Conservation (phyloP, 1,139 yeast species). For the Saccharomyces hybrid region DNA sequence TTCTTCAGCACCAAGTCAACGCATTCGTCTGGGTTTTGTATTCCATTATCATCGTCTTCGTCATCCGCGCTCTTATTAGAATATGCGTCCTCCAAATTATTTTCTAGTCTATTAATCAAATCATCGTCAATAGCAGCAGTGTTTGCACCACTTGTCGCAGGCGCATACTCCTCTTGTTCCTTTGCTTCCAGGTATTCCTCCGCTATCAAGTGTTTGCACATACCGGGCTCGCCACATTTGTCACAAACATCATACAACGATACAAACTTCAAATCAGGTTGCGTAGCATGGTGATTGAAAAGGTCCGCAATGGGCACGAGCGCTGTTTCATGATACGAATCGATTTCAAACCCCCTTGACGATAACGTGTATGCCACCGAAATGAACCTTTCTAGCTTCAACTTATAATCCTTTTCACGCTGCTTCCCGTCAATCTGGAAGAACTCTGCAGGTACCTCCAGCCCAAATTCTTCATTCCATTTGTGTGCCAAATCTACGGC, state of each 20-base stretch:
- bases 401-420: conserved; percentile 11
- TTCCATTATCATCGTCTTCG: conserved; percentile 19
- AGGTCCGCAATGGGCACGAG: conserved; percentile 89
- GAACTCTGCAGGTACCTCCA: conserved; percentile 37
- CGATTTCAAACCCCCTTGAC: conserved; percentile 75
- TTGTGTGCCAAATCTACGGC: conserved; percentile 44
- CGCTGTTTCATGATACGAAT: conserved; percentile 62
- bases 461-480: conserved; percentile 26
- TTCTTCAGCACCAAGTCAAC: conserved; percentile 48
- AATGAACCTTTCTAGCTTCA: conserved; percentile 40
- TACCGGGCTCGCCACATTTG: conserved; percentile 58
- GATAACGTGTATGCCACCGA: conserved; percentile 52
- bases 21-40: conserved; percentile 37
- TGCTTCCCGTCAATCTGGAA: conserved; percentile 16
- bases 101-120: conserved; percentile 19
- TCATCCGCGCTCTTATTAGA: conserved; percentile 15
- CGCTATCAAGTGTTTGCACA: conserved; percentile 42
- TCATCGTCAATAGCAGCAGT: conserved; percentile 29
- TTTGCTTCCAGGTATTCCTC: conserved; percentile 16
- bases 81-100: conserved; percentile 10
- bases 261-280: conserved; percentile 65
- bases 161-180: conserved; percentile 18
- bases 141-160: conserved; percentile 29
- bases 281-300: conserved; percentile 58
- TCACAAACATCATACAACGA: conserved; percentile 64